A percentile compares a stretch with the other conserved stretches of the same genome.
Evolutionary conservation across 441 rosid genomes (phyloP).

Genomic region (Arabidopsis hybrid): DNA sequence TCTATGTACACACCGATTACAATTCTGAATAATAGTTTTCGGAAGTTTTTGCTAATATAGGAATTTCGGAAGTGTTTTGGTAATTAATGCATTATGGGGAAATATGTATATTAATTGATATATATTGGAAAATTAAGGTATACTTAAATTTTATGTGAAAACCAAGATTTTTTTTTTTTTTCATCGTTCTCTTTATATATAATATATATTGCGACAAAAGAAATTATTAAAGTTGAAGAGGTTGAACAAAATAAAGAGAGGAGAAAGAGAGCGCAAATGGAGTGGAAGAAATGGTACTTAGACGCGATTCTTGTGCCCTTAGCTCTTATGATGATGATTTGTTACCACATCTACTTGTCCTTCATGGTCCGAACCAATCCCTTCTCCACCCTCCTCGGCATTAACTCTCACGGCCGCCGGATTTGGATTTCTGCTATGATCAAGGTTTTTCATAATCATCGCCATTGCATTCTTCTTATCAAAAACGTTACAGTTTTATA

Average conservation of each 20-base stretch:
- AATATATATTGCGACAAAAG: neutral
- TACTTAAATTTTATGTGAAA: neutral
- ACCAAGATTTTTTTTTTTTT: neutral
- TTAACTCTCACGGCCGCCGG: slow-evolving; percentile 65
- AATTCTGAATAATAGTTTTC: too few species aligned
- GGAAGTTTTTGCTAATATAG: too few species aligned
- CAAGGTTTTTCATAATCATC: slow-evolving; percentile 54
- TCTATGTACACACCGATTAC: too few species aligned
- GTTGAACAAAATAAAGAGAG: neutral
- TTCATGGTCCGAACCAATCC: slow-evolving; percentile 75
- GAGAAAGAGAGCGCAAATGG: slow-evolving; percentile 51
- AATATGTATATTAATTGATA: neutral
- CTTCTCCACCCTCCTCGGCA: slow-evolving; percentile 78
- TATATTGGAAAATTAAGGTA: neutral
- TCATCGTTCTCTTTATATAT: slow-evolving; percentile 3
- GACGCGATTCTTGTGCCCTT: slow-evolving; percentile 76
- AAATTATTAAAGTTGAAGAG: slow-evolving; percentile 8
- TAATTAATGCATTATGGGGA: too few species aligned
- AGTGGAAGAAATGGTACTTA: slow-evolving; percentile 75
- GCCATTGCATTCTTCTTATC: neutral
- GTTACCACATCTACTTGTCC: slow-evolving; percentile 74
- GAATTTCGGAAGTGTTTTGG: too few species aligned
- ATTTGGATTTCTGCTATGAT: slow-evolving; percentile 82
- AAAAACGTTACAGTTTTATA: neutral
- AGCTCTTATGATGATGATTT: slow-evolving; percentile 53